Percentiles rank a stretch among this genome's conserved stretches.
These are phyloP conservation scores for Poa annua DNA, from an alignment of 176 grass and related monocot species.

Conservation along the genomic window DNA sequence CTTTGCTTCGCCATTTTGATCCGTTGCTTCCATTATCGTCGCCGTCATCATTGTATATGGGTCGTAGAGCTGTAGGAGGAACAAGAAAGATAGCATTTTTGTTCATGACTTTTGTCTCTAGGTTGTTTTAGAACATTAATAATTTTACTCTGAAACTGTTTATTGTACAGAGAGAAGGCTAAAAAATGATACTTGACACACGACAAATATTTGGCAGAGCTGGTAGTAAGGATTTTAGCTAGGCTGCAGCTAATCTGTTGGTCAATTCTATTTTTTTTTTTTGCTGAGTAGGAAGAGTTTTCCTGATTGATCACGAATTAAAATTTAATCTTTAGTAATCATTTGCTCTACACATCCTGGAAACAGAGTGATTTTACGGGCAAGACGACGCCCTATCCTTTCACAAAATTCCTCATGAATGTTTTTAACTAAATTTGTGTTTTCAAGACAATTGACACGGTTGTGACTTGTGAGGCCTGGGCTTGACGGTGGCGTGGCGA, in stretches of 20 bases:
- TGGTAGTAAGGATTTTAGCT: no score
- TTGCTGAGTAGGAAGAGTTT: neutral
- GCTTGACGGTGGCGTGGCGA: no score
- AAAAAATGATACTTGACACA: neutral
- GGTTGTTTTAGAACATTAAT: conserved; percentile 32
- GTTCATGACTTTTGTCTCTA: neutral
- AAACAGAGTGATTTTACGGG: no score
- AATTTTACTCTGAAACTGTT: conserved; percentile 45
- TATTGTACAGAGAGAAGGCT: neutral
- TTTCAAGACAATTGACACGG: no score
- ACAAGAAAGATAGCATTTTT: conserved; percentile 12
- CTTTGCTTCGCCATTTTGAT: neutral
- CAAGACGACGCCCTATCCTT: no score
- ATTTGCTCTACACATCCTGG: no score
- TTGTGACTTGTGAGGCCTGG: no score
- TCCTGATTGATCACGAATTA: neutral
- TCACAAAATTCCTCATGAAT: no score
- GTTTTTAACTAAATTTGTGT: no score
- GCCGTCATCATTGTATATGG: neutral
- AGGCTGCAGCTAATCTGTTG: no score
- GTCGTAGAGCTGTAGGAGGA: neutral
- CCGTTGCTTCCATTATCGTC: neutral
- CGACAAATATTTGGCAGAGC: neutral
- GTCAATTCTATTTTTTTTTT: neutral
- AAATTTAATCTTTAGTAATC: neutral